Conservation (phyloP, 1,139 yeast species). For the Saccharomycopsis hybrid region DNA sequence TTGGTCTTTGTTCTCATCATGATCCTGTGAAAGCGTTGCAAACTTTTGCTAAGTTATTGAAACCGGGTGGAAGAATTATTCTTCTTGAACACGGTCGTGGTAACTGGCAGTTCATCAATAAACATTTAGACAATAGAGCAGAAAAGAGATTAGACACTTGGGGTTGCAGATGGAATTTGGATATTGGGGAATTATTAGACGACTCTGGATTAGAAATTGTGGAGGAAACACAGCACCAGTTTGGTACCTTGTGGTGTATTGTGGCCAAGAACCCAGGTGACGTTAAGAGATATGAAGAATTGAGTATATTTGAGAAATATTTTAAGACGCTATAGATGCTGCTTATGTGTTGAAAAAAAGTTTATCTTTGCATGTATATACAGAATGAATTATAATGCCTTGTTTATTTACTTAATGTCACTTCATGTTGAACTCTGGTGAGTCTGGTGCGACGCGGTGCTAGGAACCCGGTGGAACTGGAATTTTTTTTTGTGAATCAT, state of each 20-base stretch:
- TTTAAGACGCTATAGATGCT: slow-evolving; percentile 22
- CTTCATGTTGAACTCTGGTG: no score
- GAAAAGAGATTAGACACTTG: slow-evolving; percentile 79
- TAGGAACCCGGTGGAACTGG: no score
- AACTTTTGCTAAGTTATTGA: slow-evolving; percentile 64
- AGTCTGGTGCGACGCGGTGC: no score
- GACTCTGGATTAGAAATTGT: slow-evolving; percentile 81
- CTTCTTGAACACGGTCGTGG: slow-evolving; percentile 92
- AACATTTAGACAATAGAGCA: slow-evolving; percentile 76
- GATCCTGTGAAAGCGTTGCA: slow-evolving; percentile 80
- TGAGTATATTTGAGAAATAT: slow-evolving; percentile 42
- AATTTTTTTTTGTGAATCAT: no score
- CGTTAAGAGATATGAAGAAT: slow-evolving; percentile 40
- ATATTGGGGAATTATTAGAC: slow-evolving; percentile 79
- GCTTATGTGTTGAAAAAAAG: neutral
- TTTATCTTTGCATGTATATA: no score
- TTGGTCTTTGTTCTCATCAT: slow-evolving; percentile 92
- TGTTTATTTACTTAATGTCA: no score
- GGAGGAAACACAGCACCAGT: slow-evolving; percentile 70
- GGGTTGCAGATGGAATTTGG: slow-evolving; percentile 98
- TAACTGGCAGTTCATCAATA: slow-evolving; percentile 68
- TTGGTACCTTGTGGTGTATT: slow-evolving; percentile 92
- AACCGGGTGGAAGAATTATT: slow-evolving; percentile 88
- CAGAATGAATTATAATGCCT: no score
- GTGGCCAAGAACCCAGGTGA: slow-evolving; percentile 71